Evolutionary conservation across 2,329 filamentous ascomycete genomes (phyloP).

Genomic region (Gnomoniopsis sp.): DNA sequence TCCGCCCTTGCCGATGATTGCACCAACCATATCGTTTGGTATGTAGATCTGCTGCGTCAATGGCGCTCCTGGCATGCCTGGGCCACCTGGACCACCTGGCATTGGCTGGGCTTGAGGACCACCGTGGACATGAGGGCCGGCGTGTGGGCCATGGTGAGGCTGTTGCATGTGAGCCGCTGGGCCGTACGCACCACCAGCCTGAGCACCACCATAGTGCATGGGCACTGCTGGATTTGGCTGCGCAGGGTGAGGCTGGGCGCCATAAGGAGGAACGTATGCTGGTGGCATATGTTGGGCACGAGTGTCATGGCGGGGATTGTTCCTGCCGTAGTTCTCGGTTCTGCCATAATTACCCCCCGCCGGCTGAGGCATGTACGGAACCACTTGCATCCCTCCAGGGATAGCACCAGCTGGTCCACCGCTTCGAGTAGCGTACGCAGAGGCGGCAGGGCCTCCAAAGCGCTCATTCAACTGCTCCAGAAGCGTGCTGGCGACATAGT

Average conservation of each 20-base stretch:
- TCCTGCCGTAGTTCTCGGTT: constrained; percentile 79
- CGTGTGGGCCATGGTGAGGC: constrained; percentile 65
- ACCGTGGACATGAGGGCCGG: constrained; percentile 55
- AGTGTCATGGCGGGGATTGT: constrained; percentile 67
- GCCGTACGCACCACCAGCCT: constrained; percentile 70
- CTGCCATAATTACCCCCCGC: constrained; percentile 90
- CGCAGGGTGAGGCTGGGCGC: constrained; percentile 55
- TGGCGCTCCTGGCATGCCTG: constrained; percentile 67
- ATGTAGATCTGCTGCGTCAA: constrained; percentile 99
- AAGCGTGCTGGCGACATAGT: constrained; percentile 97
- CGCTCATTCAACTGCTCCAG: constrained; percentile 96
- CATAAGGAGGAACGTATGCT: constrained; percentile 56
- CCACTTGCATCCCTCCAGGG: constrained; percentile 96
- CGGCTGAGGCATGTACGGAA: constrained; percentile 94
- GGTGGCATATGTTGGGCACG: constrained; percentile 69
- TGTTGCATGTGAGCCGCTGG: constrained; percentile 72
- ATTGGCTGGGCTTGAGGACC: constrained; percentile 74
- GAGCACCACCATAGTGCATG: constrained; percentile 79
- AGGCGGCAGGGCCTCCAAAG: constrained; percentile 92
- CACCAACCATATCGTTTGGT: constrained; percentile 98
- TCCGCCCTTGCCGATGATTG: constrained; percentile 97
- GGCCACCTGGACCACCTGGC: constrained; percentile 54
- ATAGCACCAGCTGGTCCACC: constrained; percentile 91
- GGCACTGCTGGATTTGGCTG: constrained; percentile 61
- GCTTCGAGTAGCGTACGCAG: constrained; percentile 94